Evolutionary conservation across 225 moss, liverwort and hornwort species (phyloP), one percentile per base, ranked within the genome.

Genomic region (Climacium dendroides): DNA sequence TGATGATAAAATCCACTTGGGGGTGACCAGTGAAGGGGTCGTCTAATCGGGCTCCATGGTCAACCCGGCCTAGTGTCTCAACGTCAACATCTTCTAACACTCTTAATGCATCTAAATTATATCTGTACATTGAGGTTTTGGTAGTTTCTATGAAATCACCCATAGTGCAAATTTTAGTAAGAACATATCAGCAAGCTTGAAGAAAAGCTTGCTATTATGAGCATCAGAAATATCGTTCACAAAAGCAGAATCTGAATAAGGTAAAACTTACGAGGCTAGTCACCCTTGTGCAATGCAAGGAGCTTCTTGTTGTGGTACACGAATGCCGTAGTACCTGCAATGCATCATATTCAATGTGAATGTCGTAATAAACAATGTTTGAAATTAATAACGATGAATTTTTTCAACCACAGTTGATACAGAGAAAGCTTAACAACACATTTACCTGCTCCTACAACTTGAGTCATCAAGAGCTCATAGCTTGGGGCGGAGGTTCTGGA

Each of bases 11-110:
- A 88, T 96, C 94, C 50, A 96, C 78, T 93, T 96, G 93, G 64
- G 93, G 93, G 74, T 90, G 96, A 34, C 93, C 95, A 34, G 93
- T 93, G 84, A 95, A 93, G 66, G 87, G 88, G 86, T 93, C 93
- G 89, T 90, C 84, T 69, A 93, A 47, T 80, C 81, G 87, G 41
- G 88, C 77, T 74, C 90, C 90, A 70, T 93, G 92, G 79, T 93
- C 95, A 77, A 80, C 47, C 61, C 86, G 92, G 52, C 91, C 95
- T 60, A 90, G 67, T 26, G 94, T 94, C 93, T 95, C 92, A 15
- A 96, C 79, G 63, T 94, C 94, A 72, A 93, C 95, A 78, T 93
- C 94, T 64, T 91, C 92, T 45, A 93, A 89, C 30, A 95, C 83
- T 76, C 91, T 89, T 43, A 93, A 81, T 74, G 91, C 89, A 92